Evolutionary conservation across 129 eudicot genomes (phyloP).

Genomic region (Arctium minus): DNA sequence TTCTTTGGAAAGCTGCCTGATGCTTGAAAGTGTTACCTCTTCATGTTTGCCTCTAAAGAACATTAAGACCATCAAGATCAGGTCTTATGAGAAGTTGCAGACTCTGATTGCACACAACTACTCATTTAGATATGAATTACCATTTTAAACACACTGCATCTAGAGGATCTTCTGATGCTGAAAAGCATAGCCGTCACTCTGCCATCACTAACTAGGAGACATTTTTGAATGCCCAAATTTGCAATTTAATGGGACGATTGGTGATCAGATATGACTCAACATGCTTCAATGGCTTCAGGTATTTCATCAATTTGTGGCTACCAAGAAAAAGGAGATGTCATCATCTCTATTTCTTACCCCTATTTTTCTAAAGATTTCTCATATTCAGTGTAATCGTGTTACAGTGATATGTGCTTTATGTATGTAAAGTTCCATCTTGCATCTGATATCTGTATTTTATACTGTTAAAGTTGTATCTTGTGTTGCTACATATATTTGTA

Average conservation of each 20-base stretch:
- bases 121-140: no score
- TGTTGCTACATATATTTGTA: background rate
- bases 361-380: no score
- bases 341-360: background rate
- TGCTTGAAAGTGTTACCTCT: background rate
- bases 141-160: background rate
- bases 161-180: background rate
- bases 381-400: background rate
- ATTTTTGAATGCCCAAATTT: background rate
- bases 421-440: background rate
- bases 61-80: background rate
- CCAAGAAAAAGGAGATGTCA: no score
- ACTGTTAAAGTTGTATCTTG: background rate
- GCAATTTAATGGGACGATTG: background rate
- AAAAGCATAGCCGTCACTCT: no score
- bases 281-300: background rate
- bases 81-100: background rate
- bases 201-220: no score
- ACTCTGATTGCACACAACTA: background rate
- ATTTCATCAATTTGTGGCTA: background rate
- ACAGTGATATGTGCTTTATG: background rate
- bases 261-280: background rate
- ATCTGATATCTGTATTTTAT: background rate
- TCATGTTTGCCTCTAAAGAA: background rate
- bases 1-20: constrained; percentile 17